Percentiles rank a stretch among this genome's conserved stretches.
phyloP scores from a whole-genome alignment of 2,329 filamentous ascomycete species.

The Pseudocercospora fijiensis region DNA sequence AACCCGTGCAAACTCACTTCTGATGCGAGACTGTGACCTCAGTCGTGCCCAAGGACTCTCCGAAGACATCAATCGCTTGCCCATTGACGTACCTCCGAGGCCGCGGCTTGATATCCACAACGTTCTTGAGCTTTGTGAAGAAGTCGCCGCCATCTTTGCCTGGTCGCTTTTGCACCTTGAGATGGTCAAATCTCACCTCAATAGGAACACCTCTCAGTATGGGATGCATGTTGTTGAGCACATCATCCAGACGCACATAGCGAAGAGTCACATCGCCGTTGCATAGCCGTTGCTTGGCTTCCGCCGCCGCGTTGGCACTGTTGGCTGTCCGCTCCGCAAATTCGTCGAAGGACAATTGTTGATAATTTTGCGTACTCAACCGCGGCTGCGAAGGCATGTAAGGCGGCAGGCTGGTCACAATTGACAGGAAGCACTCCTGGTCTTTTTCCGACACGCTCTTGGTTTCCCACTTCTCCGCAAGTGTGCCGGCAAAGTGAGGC shows the following conservation, averaged over 20 bases:
- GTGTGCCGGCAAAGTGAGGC: slow-evolving; percentile 26
- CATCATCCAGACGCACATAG: slow-evolving; percentile 26
- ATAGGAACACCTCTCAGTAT: slow-evolving; percentile 13
- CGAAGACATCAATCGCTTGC: background rate
- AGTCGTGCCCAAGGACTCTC: slow-evolving; percentile 5
- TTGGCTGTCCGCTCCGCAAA: slow-evolving; percentile 14
- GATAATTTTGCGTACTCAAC: slow-evolving; percentile 12
- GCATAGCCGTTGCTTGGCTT: slow-evolving; percentile 21
- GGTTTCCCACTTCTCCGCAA: slow-evolving; percentile 28
- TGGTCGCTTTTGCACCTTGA: slow-evolving; percentile 5
- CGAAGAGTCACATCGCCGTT: slow-evolving; percentile 20
- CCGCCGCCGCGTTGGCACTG: slow-evolving; percentile 14
- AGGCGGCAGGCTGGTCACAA: slow-evolving; percentile 19
- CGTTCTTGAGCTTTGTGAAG: slow-evolving; percentile 11
- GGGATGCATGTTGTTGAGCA: slow-evolving; percentile 23
- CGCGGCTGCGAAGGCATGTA: slow-evolving; percentile 10
- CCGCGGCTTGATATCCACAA: slow-evolving; percentile 9
- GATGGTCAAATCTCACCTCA: slow-evolving; percentile 23
- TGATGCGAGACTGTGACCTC: slow-evolving; percentile 12
- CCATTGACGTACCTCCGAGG: slow-evolving; percentile 18
- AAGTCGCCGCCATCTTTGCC: slow-evolving; percentile 16
- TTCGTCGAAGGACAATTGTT: slow-evolving; percentile 20
- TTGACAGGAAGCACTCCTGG: slow-evolving; percentile 11
- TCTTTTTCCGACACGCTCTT: slow-evolving; percentile 22
- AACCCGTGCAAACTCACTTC: background rate